Evolutionary conservation across 352 stramenopile genomes (phyloP).

Genomic region (Phytopythium litorale): DNA sequence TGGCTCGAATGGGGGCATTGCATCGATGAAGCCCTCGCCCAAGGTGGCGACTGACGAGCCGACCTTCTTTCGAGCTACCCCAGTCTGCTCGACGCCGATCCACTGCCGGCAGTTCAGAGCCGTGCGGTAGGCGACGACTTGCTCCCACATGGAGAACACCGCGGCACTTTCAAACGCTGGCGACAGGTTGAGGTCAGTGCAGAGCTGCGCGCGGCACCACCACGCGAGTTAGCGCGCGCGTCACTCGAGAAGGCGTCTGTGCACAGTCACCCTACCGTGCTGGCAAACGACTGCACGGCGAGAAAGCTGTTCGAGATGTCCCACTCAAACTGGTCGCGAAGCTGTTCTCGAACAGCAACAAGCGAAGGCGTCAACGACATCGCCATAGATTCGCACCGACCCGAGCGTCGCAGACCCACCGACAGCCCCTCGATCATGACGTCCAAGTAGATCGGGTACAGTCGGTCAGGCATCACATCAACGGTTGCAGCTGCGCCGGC

Average conservation of each 20-base stretch:
- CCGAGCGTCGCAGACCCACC: conserved; percentile 23
- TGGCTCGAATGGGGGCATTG: conserved; percentile 34
- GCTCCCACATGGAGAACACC: conserved; percentile 70
- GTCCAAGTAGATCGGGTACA: conserved; percentile 72
- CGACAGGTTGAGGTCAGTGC: conserved; percentile 54
- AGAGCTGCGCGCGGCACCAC: conserved; percentile 22
- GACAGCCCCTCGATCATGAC: conserved; percentile 62
- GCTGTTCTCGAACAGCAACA: conserved; percentile 16
- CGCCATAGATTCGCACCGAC: background rate
- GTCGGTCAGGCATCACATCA: conserved; percentile 12
- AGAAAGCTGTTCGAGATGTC: conserved; percentile 54
- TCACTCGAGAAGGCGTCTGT: background rate
- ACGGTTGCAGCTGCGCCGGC: conserved; percentile 22
- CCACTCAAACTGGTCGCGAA: conserved; percentile 81
- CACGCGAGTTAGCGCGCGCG: background rate
- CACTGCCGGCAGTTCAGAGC: conserved; percentile 44
- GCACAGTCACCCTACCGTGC: conserved; percentile 14
- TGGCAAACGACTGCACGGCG: conserved; percentile 48
- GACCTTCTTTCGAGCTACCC: conserved; percentile 7
- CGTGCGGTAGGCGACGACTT: conserved; percentile 62
- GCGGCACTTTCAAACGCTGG: conserved; percentile 53
- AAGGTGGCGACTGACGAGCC: conserved; percentile 14
- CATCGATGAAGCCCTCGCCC: conserved; percentile 42
- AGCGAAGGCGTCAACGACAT: background rate
- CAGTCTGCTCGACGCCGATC: conserved; percentile 45